Base-by-base conservation (phyloP, 345 rosid genomes). In the Luvunga scandens region DNA sequence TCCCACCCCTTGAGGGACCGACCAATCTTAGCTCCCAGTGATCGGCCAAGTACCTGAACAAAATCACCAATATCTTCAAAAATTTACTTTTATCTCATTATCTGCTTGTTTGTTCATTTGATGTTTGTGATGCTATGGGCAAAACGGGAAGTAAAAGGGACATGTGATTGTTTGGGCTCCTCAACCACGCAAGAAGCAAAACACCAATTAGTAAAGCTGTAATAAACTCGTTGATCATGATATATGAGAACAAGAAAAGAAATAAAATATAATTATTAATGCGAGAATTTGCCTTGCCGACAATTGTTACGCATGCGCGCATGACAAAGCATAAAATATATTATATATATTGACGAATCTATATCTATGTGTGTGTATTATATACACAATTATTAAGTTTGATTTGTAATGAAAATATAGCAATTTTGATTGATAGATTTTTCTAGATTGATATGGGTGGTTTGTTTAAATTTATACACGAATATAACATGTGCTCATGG, bases 1-100 rank as follows among this genome's bases (percentile, higher is more conserved):
- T 92, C 94, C 97, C 97, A 92, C 22, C 90, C 93, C 0, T 82
- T 74, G 57, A 27, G 66, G 12, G 89, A 80, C n/a, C 89, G 84
- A 1, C 93, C 91, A 0, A 81, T 83, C 71, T 71, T 85, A 42
- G 92, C 97, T 42, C 97, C 94, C 25, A 90, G 9, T 31, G 93
- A 82, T 33, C 97, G 91, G 3, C 89, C 71, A n/a, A 89, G n/a
- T 34, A 92, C 60, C 97, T 92, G 77, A 66, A 67, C 55, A 77
- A 39, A 67, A 53, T 27, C 59, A 16, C 22, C 57, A 53, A 14
- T 19, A 18, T 5, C 22, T 53, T 16, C 7, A 53, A 14, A 19
- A 53, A 53, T 53, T 12, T 10, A 13, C 50, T 2, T 2, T 45
- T 3, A 45, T 45, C 13, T 45, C 57, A 53, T 53, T 16, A 53